Evolutionary conservation across 129 eudicot species (phyloP), one percentile per base, ranked within the genome.

Genomic region (Oenanthe sinensis): DNA sequence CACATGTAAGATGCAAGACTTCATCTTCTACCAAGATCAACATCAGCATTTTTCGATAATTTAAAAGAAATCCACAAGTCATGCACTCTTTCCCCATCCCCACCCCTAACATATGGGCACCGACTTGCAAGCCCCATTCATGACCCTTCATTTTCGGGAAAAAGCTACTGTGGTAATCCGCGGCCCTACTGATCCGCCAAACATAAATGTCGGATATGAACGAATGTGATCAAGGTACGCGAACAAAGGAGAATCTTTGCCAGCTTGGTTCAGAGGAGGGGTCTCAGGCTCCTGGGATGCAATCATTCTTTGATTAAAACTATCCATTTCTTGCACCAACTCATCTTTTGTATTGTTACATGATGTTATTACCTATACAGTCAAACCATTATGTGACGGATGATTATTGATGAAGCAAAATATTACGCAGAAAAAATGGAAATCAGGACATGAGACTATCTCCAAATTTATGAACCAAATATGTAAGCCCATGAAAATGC

Each of bases 101-200:
- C 70, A 83, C 6, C 16, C 74, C 79, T 30, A 82, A 76, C 76
- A 46, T 74, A 74, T 28, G 39, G 20, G 52, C 76, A 37, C 75
- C 73, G 14, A 71, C 75, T 24, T 6, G 1, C 33, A 0, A 73
- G 16, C 78, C 63, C 81, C 47, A 50, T 67, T 30, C 70, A 50
- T 33, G 26, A 6, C 67, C 30, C 67, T 58, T 22, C 82, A 89
- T 82, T 83, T 92, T 62, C 97, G 91, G 54, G 87, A 80, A 89
- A 96, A 96, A 28, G 97, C 99, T 49, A 96, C 97, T 2, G 99
- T 96, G 11, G 97, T 96, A 70, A 92, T 95, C 52, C 99, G 97
- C 0, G 99, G 85, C 50, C 99, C 99, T 22, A 88, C 96, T 24
- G 93, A 86, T 77, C 97, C 99, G 50, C 99, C 99, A 77, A 96